Percentiles rank a stretch among this genome's conserved stretches.
Evolutionary conservation across 2,329 filamentous ascomycete genomes (phyloP).

Genomic region (Epicoccum nigrum): DNA sequence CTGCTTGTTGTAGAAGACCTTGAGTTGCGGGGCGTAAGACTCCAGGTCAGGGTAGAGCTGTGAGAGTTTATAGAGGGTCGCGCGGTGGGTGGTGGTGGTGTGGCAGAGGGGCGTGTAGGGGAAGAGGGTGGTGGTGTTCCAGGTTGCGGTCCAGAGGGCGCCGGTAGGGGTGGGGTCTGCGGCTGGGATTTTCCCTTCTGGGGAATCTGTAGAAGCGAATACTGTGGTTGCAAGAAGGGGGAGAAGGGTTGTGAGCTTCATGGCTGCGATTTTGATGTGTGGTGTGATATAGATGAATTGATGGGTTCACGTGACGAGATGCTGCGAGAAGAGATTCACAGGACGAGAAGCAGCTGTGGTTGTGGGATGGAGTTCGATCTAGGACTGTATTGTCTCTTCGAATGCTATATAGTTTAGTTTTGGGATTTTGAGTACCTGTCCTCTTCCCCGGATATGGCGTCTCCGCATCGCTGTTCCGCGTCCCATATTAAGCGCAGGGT

Average conservation of each 20-base stretch:
- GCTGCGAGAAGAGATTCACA: neutral
- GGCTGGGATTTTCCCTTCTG: neutral
- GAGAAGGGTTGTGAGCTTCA: constrained; percentile 33
- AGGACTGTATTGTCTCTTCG: neutral
- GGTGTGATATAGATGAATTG: neutral
- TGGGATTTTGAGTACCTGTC: constrained; percentile 1
- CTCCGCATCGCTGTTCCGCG: constrained; percentile 1
- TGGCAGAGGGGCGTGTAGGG: constrained; percentile 33
- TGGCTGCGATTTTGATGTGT: constrained; percentile 16
- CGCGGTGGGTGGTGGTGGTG: constrained; percentile 26
- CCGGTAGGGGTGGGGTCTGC: constrained; percentile 38
- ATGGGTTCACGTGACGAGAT: no score
- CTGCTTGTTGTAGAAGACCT: constrained; percentile 46
- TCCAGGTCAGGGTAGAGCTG: constrained; percentile 44
- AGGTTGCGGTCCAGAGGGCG: constrained; percentile 40
- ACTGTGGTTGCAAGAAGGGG: constrained; percentile 29
- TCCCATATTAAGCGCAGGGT: constrained; percentile 12
- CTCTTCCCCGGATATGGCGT: constrained; percentile 5
- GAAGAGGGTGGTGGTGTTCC: constrained; percentile 29
- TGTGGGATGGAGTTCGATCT: no score
- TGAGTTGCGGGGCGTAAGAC: constrained; percentile 40
- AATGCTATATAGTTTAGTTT: neutral
- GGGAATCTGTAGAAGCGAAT: constrained; percentile 19
- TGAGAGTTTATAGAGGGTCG: constrained; percentile 39
- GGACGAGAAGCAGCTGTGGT: no score